Base-by-base conservation (phyloP, 768 basidiomycete genomes). In the Boletus fagicola region DNA sequence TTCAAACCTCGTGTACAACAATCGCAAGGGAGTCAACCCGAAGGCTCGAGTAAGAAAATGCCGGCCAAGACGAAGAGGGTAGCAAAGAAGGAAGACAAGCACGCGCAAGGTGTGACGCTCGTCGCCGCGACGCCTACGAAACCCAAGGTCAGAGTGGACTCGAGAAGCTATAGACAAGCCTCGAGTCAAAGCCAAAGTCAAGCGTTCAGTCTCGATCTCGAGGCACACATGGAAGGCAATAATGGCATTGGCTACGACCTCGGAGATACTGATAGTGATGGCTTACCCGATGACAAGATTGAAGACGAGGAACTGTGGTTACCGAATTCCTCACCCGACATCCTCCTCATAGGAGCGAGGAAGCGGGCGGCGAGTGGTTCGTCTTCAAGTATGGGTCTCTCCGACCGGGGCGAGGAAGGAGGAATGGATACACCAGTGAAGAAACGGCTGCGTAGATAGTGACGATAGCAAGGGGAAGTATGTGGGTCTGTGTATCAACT, bases 71-170 rank as follows among this genome's bases (percentile, higher is more conserved):
- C 62, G 2, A 62, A 47, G 44, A 59, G 11, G 48, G 56, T 59
- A 42, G 10, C 22, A 13, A 63, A 46, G 31, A 58, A 50, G 35
- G 54, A 59, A 8, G 58, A 51, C 16, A 57, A 22, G 18, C 35
- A 7, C 15, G 15, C 43, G 8, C 65, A 57, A 28, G 66, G 62
- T 11, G 57, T 72, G 26, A 74, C 69, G 8, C 76, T 87, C 28
- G 84, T 87, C 24, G 77, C 77, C 2, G 81, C 81, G 13, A 87
- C 84, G 13, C 85, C 85, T 5, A 72, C 73, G 20, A 82, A 82
- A 59, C 66, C 72, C 44, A 67, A 63, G 36, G 45, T 53, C 45
- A 58, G 58, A 51, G 59, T 38, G 28, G 50, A 54, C 12, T 2
- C 50, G 49, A 50, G 56, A 43, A 59, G 45, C 39, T 24, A 52